A percentile compares a stretch with the other conserved stretches of the same genome.
Evolutionary conservation across 768 basidiomycete genomes (phyloP).

Genomic region (Pleurotus pulmonarius): DNA sequence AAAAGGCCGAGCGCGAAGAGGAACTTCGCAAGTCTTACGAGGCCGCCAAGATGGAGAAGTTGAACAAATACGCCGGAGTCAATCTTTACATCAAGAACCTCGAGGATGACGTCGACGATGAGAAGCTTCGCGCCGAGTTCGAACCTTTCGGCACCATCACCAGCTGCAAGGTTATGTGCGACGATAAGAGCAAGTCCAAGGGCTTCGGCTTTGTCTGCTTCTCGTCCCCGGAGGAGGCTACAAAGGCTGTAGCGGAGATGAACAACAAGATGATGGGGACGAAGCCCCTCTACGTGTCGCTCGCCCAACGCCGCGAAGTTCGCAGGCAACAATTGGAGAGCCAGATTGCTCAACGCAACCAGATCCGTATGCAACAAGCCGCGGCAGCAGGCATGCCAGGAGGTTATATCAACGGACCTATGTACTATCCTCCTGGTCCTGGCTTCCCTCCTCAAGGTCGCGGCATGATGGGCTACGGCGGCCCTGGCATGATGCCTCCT

Average conservation of each 20-base stretch:
- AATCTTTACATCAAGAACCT: constrained; percentile 99
- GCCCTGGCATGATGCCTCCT: constrained; percentile 84
- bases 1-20: constrained; percentile 97
- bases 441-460: constrained; percentile 82
- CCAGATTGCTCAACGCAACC: constrained; percentile 97
- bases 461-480: constrained; percentile 76
- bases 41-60: constrained; percentile 93
- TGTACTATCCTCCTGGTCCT: constrained; percentile 84
- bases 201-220: constrained; percentile 99
- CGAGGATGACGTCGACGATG: constrained; percentile 97
- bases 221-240: constrained; percentile 97
- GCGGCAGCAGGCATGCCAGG: constrained; percentile 82
- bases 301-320: constrained; percentile 97
- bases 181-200: constrained; percentile 89
- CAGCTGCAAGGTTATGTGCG: constrained; percentile 98
- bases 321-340: constrained; percentile 98
- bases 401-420: constrained; percentile 79
- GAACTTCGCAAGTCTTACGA: constrained; percentile 93
- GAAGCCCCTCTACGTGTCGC: constrained; percentile 97
- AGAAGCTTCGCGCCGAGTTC: constrained; percentile 94
- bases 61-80: constrained; percentile 97
- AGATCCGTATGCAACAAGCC: constrained; percentile 95
- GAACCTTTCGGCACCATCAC: constrained; percentile 97
- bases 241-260: constrained; percentile 99
- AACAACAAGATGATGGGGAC: constrained; percentile 99